Base-by-base conservation (phyloP, 2,329 filamentous ascomycete species). In the Cyphellophora europaea region DNA sequence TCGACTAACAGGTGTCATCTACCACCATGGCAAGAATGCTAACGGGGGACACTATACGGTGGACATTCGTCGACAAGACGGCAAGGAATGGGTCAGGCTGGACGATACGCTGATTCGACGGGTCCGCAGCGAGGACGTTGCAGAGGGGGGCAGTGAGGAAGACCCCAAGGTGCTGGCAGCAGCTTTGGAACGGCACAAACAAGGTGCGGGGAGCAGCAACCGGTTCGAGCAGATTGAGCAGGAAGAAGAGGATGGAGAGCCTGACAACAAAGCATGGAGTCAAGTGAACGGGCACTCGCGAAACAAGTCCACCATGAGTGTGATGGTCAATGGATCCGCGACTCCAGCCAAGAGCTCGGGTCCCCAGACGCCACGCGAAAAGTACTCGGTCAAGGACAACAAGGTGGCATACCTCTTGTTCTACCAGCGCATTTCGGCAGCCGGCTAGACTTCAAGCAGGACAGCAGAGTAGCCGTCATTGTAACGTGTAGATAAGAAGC, bases 321-420 rank as follows among this genome's bases (percentile, higher is more conserved):
- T 41, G 5, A 58, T 62, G 32, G 72, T 71, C 36, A 91, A 88
- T 50, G 82, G 79, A 25, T 67, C 65, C 15, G 61, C 66, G 27
- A 78, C 69, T 5, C 67, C 69, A 29, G 62, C 59, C 30, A 66
- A 66, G 14, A 61, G 63, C 63, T 67, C 63, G 70, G 74, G 65
- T 46, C 67, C 52, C 69, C 74, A 62, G 59, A 76, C 58, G 43
- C 66, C 55, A 69, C 75, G 61, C 30, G 59, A 59, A 37, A 57
- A 60, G 58, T 77, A 78, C 49, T 70, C 69, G 12, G 60, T 83
- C 54, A 86, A 85, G 60, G 89, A 96, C 58, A 94, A 89, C 69
- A 94, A 93, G 69, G 89, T 95, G 39, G 91, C 91, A 3, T 98
- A 98, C 62, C 76, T 98, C 47, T 65, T 98, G 53, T 93, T 98